Evolutionary conservation across 1,139 yeast genomes (phyloP), one percentile per base, ranked within the genome.

Genomic region (Saccharomyces hybrid): DNA sequence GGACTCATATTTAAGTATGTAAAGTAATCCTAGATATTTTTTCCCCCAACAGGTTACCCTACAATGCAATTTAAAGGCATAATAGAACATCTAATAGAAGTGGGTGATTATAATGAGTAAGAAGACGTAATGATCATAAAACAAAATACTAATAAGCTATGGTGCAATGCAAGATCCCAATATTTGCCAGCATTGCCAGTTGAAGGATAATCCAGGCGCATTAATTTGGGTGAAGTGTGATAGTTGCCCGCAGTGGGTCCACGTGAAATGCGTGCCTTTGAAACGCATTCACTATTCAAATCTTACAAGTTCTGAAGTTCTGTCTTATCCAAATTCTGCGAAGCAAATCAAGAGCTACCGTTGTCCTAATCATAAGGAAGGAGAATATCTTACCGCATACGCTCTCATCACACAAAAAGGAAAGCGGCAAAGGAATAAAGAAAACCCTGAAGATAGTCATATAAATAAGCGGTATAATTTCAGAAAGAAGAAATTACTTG

Each of bases 401-500:
- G 25, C 44, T 16, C n/a, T 16, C 25, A 6, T 5, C 5, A 3
- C 16, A 28, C 23, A 31, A 47, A 44, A 47, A 53, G 49, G 52
- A 54, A 38, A 49, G 49, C 48, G 47, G 52, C 50, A 48, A 50
- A 57, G 41, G 49, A 34, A 27, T 23, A 44, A 13, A 29, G 50
- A 26, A 48, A 46, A 8, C 16, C 16, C 44, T 13, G 46, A 44
- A 13, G 42, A 19, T 27, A 48, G 34, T 34, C 38, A 34, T 44
- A 27, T 38, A 50, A 47, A 53, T 46, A 57, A 56, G 52, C 59
- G 60, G 48, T 55, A 57, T 44, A 57, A 61, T 16, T 50, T 63
- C 32, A 57, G 68, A 47, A 55, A 78, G 13, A 73, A 75, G 48
- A 71, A 75, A 8, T 75, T 75, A 51, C 78, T 89, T 47, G 96